Percentiles rank a stretch among this genome's conserved stretches.
Evolutionary conservation across 345 rosid genomes (phyloP).

Genomic region (Carallia pectinifolia): DNA sequence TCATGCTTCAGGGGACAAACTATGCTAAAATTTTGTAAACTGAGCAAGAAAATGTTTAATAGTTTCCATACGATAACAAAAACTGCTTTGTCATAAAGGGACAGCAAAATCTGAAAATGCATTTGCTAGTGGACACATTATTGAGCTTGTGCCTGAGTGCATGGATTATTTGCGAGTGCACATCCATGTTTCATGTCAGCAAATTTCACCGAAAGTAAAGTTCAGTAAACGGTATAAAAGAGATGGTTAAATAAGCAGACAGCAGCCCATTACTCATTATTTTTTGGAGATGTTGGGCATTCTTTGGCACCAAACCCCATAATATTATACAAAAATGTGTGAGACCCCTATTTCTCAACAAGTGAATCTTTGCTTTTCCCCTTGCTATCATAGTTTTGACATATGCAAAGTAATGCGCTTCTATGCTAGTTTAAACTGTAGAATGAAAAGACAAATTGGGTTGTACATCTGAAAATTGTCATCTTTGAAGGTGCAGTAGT

Average conservation of each 20-base stretch:
- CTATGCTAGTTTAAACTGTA: constrained; percentile 34
- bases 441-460: constrained; percentile 32
- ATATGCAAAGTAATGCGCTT: constrained; percentile 51
- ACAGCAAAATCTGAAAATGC: not conserved
- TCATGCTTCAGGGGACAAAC: constrained; percentile 3
- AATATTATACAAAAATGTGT: constrained; percentile 13
- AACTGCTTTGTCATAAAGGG: not conserved
- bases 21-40: not conserved
- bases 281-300: not conserved
- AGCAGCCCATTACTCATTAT: not conserved
- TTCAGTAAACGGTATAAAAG: not conserved
- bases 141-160: not conserved
- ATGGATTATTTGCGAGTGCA: not conserved
- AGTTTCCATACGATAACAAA: not conserved
- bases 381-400: constrained; percentile 34
- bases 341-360: constrained; percentile 19
- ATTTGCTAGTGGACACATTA: constrained; percentile 4
- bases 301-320: constrained; percentile 10
- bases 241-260: not conserved
- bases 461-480: constrained; percentile 25
- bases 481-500: not conserved
- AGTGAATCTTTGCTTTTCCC: constrained; percentile 35
- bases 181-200: not conserved
- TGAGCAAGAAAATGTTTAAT: not conserved
- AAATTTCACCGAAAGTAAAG: not conserved